These are phyloP conservation scores for Haematococcus lacustris DNA, from an alignment of 139 green algal species.

Conservation along the genomic window DNA sequence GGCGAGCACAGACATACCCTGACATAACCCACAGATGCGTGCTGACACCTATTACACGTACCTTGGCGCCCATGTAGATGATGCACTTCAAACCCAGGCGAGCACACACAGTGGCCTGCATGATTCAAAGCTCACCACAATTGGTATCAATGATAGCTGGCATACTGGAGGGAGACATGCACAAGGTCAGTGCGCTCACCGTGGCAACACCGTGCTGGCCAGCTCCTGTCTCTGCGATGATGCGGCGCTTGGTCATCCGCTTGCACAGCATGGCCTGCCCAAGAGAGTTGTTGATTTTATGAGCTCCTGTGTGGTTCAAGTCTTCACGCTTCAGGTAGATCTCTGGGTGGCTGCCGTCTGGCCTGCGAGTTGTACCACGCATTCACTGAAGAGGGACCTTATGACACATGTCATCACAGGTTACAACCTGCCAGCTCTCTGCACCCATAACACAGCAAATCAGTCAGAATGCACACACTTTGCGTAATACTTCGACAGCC, in stretches of 20 bases:
- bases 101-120: slow-evolving; percentile 92
- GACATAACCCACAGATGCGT: too few relatives aligned
- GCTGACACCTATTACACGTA: too few relatives aligned
- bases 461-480: slow-evolving; percentile 40
- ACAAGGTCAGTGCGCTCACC: slow-evolving; percentile 50
- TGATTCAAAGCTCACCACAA: too few relatives aligned
- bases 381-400: too few relatives aligned
- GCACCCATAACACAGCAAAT: too few relatives aligned
- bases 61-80: slow-evolving; percentile 97
- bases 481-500: slow-evolving; percentile 78
- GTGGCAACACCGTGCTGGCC: slow-evolving; percentile 98
- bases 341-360: slow-evolving; percentile 46
- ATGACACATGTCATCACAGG: too few relatives aligned
- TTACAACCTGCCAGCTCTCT: too few relatives aligned
- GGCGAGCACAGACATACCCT: too few relatives aligned
- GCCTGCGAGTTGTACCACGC: too few relatives aligned
- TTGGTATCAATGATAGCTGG: too few relatives aligned
- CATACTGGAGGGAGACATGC: too few relatives aligned
- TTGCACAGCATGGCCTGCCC: slow-evolving; percentile 91
- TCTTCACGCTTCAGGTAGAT: slow-evolving; percentile 99
- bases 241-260: slow-evolving; percentile 90
- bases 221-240: slow-evolving; percentile 97
- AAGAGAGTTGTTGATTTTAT: slow-evolving; percentile 99
- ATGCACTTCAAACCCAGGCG: slow-evolving; percentile 91
- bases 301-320: slow-evolving; percentile 97